A percentile compares a stretch with the other conserved stretches of the same genome.
These are phyloP conservation scores for Colletotrichum trifolii DNA, from an alignment of 2,329 filamentous ascomycete species.

Conservation along the genomic window DNA sequence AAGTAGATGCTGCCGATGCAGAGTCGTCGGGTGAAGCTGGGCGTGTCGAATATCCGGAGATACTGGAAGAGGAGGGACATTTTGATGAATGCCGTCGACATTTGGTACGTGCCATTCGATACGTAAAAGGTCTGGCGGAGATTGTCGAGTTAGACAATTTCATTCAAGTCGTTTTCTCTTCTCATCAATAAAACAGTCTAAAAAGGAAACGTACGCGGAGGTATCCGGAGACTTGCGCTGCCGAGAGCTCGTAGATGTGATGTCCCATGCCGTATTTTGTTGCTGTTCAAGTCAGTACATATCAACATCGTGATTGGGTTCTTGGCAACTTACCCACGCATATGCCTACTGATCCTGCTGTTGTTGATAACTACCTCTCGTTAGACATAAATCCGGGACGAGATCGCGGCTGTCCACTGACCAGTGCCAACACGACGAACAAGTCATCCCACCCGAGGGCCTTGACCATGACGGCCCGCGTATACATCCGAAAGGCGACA, in stretches of 20 bases:
- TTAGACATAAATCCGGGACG: too few species aligned
- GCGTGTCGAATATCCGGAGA: constrained; percentile 47
- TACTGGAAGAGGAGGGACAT: constrained; percentile 51
- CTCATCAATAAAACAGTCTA: background rate
- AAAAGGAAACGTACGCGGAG: constrained; percentile 37
- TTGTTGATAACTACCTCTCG: constrained; percentile 8
- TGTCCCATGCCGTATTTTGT: constrained; percentile 42
- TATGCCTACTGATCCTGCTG: constrained; percentile 13
- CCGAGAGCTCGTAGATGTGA: constrained; percentile 38
- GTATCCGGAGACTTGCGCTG: constrained; percentile 36
- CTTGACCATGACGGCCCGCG: constrained; percentile 41
- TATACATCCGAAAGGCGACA: constrained; percentile 43
- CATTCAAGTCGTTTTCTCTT: too few species aligned
- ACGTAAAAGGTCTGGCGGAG: constrained; percentile 46
- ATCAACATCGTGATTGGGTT: accelerated
- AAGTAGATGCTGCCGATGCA: constrained; percentile 23
- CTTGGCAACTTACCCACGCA: constrained; percentile 24
- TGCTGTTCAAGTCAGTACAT: constrained; percentile 29
- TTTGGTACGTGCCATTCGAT: constrained; percentile 44
- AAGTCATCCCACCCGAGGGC: constrained; percentile 50
- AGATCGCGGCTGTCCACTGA: constrained; percentile 33
- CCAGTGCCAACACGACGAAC: constrained; percentile 47
- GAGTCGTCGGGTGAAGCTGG: constrained; percentile 41
- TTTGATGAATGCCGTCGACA: constrained; percentile 50
- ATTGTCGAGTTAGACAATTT: too few species aligned